Evolutionary conservation across 352 stramenopile species (phyloP).

Genomic region (Globisporangium cylindrosporum): DNA sequence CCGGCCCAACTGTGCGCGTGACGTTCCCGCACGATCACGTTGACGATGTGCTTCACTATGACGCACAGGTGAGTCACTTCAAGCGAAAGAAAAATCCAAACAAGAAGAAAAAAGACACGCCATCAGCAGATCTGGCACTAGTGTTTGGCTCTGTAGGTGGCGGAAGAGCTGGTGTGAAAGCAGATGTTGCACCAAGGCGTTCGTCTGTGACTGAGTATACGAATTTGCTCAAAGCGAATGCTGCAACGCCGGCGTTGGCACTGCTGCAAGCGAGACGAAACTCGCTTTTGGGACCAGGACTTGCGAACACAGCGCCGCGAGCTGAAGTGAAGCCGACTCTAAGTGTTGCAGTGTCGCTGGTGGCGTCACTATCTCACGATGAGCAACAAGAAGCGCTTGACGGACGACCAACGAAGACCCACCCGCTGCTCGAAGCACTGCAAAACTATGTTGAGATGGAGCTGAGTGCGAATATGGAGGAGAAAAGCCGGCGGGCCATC

Average conservation of each 20-base stretch:
- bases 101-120: constrained; percentile 1
- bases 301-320: neutral
- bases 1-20: constrained; percentile 44
- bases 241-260: neutral
- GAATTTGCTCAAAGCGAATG: constrained; percentile 4
- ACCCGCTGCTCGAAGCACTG: constrained; percentile 61
- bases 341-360: constrained; percentile 65
- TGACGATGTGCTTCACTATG: constrained; percentile 31
- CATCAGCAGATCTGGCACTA: constrained; percentile 22
- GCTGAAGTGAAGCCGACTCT: constrained; percentile 39
- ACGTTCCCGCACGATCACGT: constrained; percentile 51
- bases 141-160: constrained; percentile 24
- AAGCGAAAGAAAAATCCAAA: constrained; percentile 43
- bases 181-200: neutral
- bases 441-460: constrained; percentile 66
- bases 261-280: constrained; percentile 7
- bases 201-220: constrained; percentile 10
- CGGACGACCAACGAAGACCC: constrained; percentile 52
- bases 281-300: constrained; percentile 5
- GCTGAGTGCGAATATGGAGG: constrained; percentile 23
- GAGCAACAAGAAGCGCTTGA: constrained; percentile 70
- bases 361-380: constrained; percentile 67
- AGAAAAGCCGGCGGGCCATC: constrained; percentile 18
- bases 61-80: constrained; percentile 50
- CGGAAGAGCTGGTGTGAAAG: neutral